phyloP scores from a whole-genome alignment of 2,329 filamentous ascomycete genomes.

The Diaporthe sp. region DNA sequence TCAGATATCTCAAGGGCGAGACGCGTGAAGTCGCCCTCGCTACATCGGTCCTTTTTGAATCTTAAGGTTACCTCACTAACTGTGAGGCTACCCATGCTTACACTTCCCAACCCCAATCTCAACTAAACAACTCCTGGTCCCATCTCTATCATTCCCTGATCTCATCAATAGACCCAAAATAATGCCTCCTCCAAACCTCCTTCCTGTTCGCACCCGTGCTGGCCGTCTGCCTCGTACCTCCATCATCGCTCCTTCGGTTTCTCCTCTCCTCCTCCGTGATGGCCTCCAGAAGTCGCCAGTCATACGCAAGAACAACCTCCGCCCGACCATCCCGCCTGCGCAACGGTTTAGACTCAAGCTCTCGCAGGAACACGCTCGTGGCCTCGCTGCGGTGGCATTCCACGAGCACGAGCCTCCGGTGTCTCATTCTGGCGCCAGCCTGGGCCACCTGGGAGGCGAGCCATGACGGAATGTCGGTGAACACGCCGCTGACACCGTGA shows the following conservation, averaged over 20 bases:
- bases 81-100: slow-evolving; percentile 3
- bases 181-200: slow-evolving; percentile 41
- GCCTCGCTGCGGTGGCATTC: slow-evolving; percentile 44
- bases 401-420: slow-evolving; percentile 46
- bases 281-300: slow-evolving; percentile 51
- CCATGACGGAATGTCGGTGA: slow-evolving; percentile 42
- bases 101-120: slow-evolving; percentile 20
- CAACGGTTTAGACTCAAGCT: slow-evolving; percentile 39
- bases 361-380: slow-evolving; percentile 43
- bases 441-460: slow-evolving; percentile 4
- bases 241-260: slow-evolving; percentile 38
- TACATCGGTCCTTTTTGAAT: too few relatives aligned
- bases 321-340: slow-evolving; percentile 40
- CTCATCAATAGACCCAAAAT: slow-evolving; percentile 38
- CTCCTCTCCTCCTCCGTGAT: slow-evolving; percentile 40
- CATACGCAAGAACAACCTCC: slow-evolving; percentile 46
- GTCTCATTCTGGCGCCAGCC: slow-evolving; percentile 12
- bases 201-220: slow-evolving; percentile 28
- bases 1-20: too few relatives aligned
- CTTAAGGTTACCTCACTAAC: too few relatives aligned
- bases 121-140: neutral
- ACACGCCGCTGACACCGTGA: slow-evolving; percentile 53
- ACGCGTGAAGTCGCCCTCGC: too few relatives aligned
- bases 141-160: neutral
- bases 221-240: slow-evolving; percentile 21